Conservation (phyloP, 495 filamentous ascomycete genomes). For the Haplographium delicatum region DNA sequence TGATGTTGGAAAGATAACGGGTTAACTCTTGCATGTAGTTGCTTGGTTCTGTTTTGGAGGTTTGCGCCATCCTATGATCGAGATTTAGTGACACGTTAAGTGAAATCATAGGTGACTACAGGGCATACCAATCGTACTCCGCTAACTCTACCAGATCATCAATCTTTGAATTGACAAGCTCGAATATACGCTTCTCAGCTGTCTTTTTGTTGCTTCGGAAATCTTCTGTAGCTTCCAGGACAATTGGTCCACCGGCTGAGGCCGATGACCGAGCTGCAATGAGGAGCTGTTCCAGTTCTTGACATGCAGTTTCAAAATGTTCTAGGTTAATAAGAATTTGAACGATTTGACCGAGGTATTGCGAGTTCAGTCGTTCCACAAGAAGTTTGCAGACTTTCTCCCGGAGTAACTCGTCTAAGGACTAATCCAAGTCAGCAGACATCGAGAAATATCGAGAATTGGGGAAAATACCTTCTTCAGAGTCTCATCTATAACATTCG, state of each 20-base stretch:
- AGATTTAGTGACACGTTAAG: not conserved
- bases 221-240: slow-evolving; percentile 72
- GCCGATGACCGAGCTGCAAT: slow-evolving; percentile 74
- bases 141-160: slow-evolving; percentile 95
- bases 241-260: slow-evolving; percentile 67
- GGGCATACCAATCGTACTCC: slow-evolving; percentile 81
- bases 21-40: slow-evolving; percentile 94
- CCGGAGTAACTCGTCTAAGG: slow-evolving; percentile 85
- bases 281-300: slow-evolving; percentile 77
- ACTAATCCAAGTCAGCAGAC: slow-evolving; percentile 31
- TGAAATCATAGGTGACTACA: no score
- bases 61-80: slow-evolving; percentile 52
- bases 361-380: slow-evolving; percentile 80
- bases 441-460: not conserved
- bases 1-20: slow-evolving; percentile 89
- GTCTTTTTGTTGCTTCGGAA: slow-evolving; percentile 91
- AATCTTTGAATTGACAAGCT: slow-evolving; percentile 97
- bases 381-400: slow-evolving; percentile 85
- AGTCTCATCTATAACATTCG: slow-evolving; percentile 81
- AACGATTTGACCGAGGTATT: slow-evolving; percentile 95
- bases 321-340: slow-evolving; percentile 97
- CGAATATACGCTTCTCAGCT: slow-evolving; percentile 95
- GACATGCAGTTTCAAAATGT: slow-evolving; percentile 90
- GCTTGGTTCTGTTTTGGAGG: slow-evolving; percentile 62
- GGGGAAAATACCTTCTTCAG: slow-evolving; percentile 57